A percentile compares a stretch with the other conserved stretches of the same genome.
Evolutionary conservation across 768 basidiomycete genomes (phyloP).

Genomic region (Rhodotorula babjevae): DNA sequence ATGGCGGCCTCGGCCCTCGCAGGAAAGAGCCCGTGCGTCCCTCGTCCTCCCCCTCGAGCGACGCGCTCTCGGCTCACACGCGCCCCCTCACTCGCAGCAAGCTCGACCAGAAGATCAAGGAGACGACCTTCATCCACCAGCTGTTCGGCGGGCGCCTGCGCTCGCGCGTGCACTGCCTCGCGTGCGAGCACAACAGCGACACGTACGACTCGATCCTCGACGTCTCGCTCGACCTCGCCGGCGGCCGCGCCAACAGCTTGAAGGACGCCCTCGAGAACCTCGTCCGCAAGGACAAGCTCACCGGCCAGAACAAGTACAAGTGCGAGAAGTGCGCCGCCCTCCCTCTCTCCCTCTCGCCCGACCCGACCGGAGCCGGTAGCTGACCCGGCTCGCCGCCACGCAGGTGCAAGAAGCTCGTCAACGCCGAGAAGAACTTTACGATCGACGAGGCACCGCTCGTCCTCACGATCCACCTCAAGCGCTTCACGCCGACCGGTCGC

Average conservation of each 20-base stretch:
- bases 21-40: slow-evolving; percentile 51
- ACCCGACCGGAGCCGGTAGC: background rate
- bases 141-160: slow-evolving; percentile 88
- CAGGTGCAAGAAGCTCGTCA: slow-evolving; percentile 87
- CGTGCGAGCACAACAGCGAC: slow-evolving; percentile 82
- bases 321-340: slow-evolving; percentile 80
- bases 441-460: slow-evolving; percentile 80
- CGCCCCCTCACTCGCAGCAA: slow-evolving; percentile 9
- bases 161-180: slow-evolving; percentile 78
- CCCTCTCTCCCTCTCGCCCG: background rate
- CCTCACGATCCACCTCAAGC: slow-evolving; percentile 88
- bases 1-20: slow-evolving; percentile 78
- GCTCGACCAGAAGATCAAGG: slow-evolving; percentile 47
- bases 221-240: slow-evolving; percentile 76
- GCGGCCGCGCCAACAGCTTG: slow-evolving; percentile 55
- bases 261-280: slow-evolving; percentile 74
- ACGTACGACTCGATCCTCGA: slow-evolving; percentile 94
- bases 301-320: slow-evolving; percentile 91
- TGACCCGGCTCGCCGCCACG: too few relatives aligned
- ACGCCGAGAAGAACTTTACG: slow-evolving; percentile 83
- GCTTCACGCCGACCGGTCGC: slow-evolving; percentile 76
- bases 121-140: slow-evolving; percentile 89
- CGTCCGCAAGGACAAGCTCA: slow-evolving; percentile 71
- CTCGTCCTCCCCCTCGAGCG: slow-evolving; percentile 53
- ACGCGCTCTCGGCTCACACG: slow-evolving; percentile 50